Evolutionary conservation across 208 protist species (phyloP).

Genomic region (Leishmania aethiopica): DNA sequence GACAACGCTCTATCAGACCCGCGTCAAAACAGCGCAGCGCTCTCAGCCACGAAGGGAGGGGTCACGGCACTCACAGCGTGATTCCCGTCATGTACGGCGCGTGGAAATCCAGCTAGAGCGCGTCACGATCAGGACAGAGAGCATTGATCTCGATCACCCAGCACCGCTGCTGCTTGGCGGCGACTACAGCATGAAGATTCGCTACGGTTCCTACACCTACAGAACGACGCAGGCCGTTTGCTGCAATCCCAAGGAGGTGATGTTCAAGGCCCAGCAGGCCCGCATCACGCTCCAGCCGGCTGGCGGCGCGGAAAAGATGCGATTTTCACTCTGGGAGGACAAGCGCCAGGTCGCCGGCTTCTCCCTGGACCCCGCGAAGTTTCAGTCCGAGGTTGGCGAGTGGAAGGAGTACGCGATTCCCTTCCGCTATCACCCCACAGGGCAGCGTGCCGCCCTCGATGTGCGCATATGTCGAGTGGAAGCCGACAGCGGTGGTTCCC

Average conservation of each 20-base stretch:
- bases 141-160: slow-evolving; percentile 57
- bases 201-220: slow-evolving; percentile 51
- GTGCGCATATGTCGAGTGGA: slow-evolving; percentile 49
- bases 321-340: slow-evolving; percentile 86
- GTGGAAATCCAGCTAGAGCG: slow-evolving; percentile 68
- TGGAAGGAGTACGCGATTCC: slow-evolving; percentile 86
- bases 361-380: slow-evolving; percentile 75
- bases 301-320: slow-evolving; percentile 51
- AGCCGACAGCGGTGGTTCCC: background rate
- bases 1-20: background rate
- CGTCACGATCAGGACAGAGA: slow-evolving; percentile 57
- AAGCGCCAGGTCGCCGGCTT: slow-evolving; percentile 80
- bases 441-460: slow-evolving; percentile 64
- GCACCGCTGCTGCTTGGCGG: slow-evolving; percentile 71
- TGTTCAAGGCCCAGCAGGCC: slow-evolving; percentile 42
- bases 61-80: background rate
- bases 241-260: slow-evolving; percentile 56
- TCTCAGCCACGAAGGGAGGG: background rate
- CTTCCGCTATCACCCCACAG: slow-evolving; percentile 83
- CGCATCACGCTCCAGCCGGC: slow-evolving; percentile 30
- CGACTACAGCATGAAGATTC: slow-evolving; percentile 70
- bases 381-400: slow-evolving; percentile 36
- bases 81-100: background rate
- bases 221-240: slow-evolving; percentile 48
- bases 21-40: background rate